Conservation (phyloP, 805 yeast genomes). For the Saturnispora dispora region DNA sequence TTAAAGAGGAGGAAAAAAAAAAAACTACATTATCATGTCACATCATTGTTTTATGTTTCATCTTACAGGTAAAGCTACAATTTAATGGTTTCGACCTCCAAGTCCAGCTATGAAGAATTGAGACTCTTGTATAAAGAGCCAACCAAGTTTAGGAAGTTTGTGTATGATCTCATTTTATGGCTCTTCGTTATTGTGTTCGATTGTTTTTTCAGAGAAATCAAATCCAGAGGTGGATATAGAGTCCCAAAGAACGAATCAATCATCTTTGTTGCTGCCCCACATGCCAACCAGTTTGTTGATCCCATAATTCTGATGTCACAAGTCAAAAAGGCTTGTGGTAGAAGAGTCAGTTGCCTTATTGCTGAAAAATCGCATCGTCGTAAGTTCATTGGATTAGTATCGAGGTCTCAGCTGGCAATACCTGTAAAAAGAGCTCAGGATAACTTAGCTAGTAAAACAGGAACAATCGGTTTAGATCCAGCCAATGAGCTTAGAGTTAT, state of each 20-base stretch:
- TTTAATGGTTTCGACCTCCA: not conserved
- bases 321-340: constrained; percentile 42
- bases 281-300: constrained; percentile 80
- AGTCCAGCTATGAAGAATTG: constrained; percentile 10
- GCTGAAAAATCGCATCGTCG: constrained; percentile 44
- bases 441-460: constrained; percentile 56
- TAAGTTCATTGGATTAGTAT: constrained; percentile 60
- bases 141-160: constrained; percentile 29
- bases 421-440: constrained; percentile 95
- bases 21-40: not conserved
- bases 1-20: not conserved
- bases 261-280: constrained; percentile 76
- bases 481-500: constrained; percentile 35
- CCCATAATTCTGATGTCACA: constrained; percentile 72
- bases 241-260: constrained; percentile 55
- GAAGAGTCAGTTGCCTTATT: constrained; percentile 44
- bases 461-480: constrained; percentile 49
- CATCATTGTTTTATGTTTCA: not conserved
- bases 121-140: constrained; percentile 29
- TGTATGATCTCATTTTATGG: constrained; percentile 48
- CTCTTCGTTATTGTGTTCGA: constrained; percentile 35
- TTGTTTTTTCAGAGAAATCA: constrained; percentile 65
- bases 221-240: constrained; percentile 62
- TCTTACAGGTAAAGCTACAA: not conserved
- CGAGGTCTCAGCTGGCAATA: constrained; percentile 70